Percentiles rank a stretch among this genome's conserved stretches.
Evolutionary conservation across 1,139 yeast genomes (phyloP).

Genomic region (Yamadazyma buinensis): DNA sequence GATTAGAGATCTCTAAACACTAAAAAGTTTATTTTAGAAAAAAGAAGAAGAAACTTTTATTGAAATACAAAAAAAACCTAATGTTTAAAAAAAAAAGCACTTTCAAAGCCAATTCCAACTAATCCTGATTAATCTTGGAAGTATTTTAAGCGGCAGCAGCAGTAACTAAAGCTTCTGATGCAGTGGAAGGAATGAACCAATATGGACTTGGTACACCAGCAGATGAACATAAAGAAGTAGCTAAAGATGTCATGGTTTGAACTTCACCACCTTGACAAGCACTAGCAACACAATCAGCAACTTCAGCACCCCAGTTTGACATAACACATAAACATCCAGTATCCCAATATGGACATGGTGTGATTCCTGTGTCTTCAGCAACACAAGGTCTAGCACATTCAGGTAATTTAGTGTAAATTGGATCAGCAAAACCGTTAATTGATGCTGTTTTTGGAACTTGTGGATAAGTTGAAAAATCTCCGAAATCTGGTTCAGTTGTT

Average conservation of each 20-base stretch:
- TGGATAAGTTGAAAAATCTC: constrained; percentile 34
- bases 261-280: constrained; percentile 26
- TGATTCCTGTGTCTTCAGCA: constrained; percentile 25
- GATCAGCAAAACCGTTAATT: constrained; percentile 51
- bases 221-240: constrained; percentile 20
- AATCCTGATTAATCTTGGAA: too few species aligned
- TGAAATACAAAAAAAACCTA: too few species aligned
- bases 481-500: constrained; percentile 7
- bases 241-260: constrained; percentile 23
- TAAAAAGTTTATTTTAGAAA: too few species aligned
- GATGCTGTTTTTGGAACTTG: constrained; percentile 45
- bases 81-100: too few species aligned
- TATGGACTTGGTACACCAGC: constrained; percentile 23
- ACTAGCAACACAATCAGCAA: constrained; percentile 28
- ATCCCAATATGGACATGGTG: constrained; percentile 52
- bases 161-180: constrained; percentile 27
- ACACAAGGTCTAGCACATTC: constrained; percentile 43
- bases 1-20: too few species aligned
- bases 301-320: constrained; percentile 22
- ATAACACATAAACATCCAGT: constrained; percentile 33
- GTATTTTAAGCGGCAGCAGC: too few species aligned
- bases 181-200: constrained; percentile 23
- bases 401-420: constrained; percentile 37
- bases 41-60: too few species aligned
- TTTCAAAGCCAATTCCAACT: too few species aligned